Base-by-base conservation (phyloP, 2,329 filamentous ascomycete genomes). In the Grosmannia clavigera region DNA sequence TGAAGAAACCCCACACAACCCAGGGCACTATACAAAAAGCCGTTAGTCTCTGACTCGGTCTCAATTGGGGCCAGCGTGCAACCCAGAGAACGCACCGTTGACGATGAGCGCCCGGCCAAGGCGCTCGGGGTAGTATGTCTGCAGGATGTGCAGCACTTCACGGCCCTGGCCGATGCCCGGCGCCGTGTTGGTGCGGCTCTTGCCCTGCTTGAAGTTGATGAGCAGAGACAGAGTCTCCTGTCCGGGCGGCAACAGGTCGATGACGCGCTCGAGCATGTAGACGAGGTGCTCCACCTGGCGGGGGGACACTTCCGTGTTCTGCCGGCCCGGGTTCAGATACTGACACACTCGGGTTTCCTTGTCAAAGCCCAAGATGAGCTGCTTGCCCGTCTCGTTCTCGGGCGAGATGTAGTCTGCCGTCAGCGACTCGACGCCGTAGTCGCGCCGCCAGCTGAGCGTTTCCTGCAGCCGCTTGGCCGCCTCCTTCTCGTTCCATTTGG, bases 381-480 rank as follows among this genome's bases (percentile, higher is more conserved):
- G 92, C 78, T 99, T 99, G 66, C 94, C 94, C 11, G 92, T 97
- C 76, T 92, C 91, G 72, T 96, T 95, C 77, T 99, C 94, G 14
- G 88, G 84, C 1, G 88, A 90, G 68, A 97, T 92, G 74, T 95
- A 88, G 10, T 96, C 92, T 11, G 87, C 79, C 0, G 90, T 92
- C 68, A 91, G 82, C 58, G 81, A 84, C 62, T 88, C 83, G 61
- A 95, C 79, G 55, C 90, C 91, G 69, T 95, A 99, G 69, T 96
- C 91, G 60, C 92, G 82, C 55, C 94, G 84, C 94, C 94, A 99
- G 62, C 83, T 81, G 61, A 97, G 75, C 0, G 92, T 96, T 53
- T 82, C 82, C 66, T 86, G 84, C 50, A 97, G 74, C n/a, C 94
- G 87, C 70, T 86, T 87, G 65, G 86, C 81, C 10, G 94, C 84